Conservation (phyloP, 305 asterid genomes). For the Euphrasia arctica region DNA sequence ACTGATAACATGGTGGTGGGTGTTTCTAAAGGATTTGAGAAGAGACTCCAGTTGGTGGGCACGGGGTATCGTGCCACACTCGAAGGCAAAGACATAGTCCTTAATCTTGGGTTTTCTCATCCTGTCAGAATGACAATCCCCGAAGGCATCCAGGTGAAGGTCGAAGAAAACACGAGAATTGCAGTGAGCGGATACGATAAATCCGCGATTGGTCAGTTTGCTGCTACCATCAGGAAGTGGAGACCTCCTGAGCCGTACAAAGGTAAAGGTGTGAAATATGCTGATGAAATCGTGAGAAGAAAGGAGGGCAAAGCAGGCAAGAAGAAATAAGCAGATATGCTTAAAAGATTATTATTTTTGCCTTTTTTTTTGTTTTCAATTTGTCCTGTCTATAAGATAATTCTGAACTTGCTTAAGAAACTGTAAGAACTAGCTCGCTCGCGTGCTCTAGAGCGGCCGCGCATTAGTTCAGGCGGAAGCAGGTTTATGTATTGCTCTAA, state of each 20-base stretch:
- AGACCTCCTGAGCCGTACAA: slow-evolving; percentile 99
- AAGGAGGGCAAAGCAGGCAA: slow-evolving; percentile 98
- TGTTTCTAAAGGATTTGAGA: slow-evolving; percentile 92
- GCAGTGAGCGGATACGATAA: slow-evolving; percentile 81
- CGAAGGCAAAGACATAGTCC: slow-evolving; percentile 87
- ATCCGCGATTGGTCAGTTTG: slow-evolving; percentile 85
- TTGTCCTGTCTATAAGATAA: background rate
- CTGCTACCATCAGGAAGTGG: slow-evolving; percentile 93
- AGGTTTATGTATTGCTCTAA: background rate
- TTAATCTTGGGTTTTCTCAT: slow-evolving; percentile 90
- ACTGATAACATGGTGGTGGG: slow-evolving; percentile 97
- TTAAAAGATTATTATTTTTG: background rate
- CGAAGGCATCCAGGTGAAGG: slow-evolving; percentile 70
- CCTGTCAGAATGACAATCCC: slow-evolving; percentile 89
- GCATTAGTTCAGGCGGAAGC: too few species aligned
- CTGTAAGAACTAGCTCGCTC: background rate
- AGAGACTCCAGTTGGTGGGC: slow-evolving; percentile 87
- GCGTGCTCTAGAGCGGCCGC: background rate
- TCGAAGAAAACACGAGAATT: slow-evolving; percentile 87
- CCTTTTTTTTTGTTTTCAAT: too few species aligned
- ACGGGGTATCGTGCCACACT: slow-evolving; percentile 90
- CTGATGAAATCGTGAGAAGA: slow-evolving; percentile 88
- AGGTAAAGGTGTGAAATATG: slow-evolving; percentile 92
- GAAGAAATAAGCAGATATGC: slow-evolving; percentile 47
- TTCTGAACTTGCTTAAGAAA: background rate